Evolutionary conservation across 202 grass and related monocot genomes (phyloP).

Genomic region (Brachypodium distachyon): DNA sequence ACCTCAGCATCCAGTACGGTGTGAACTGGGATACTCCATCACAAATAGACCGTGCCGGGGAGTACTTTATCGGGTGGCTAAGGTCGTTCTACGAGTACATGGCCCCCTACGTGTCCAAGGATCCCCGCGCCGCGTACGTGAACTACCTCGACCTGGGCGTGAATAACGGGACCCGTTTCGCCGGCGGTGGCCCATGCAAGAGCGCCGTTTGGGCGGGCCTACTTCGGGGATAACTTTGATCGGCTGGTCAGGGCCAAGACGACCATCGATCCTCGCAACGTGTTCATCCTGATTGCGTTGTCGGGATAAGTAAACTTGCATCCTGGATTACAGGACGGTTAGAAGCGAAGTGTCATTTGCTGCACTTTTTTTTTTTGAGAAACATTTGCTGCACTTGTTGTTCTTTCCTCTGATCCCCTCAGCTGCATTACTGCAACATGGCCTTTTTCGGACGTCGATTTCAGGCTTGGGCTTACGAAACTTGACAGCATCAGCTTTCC

Average conservation of each 20-base stretch:
- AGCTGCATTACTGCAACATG: too few species aligned
- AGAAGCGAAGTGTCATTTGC: too few species aligned
- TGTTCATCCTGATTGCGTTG: too few species aligned
- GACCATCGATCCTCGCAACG: constrained; percentile 20
- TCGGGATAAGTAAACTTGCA: too few species aligned
- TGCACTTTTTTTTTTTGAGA: too few species aligned
- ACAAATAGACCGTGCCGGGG: not conserved
- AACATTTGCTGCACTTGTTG: too few species aligned
- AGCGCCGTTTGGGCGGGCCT: constrained; percentile 23
- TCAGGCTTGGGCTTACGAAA: too few species aligned
- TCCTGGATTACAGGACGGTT: too few species aligned
- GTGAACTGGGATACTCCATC: constrained; percentile 19
- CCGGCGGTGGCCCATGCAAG: constrained; percentile 18
- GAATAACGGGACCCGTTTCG: constrained; percentile 10
- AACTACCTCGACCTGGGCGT: constrained; percentile 67
- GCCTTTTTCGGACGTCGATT: too few species aligned
- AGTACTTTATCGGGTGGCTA: constrained; percentile 46
- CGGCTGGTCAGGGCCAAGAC: constrained; percentile 42
- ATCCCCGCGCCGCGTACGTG: constrained; percentile 36
- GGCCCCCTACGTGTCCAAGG: constrained; percentile 27
- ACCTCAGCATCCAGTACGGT: constrained; percentile 44
- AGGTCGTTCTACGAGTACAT: constrained; percentile 41
- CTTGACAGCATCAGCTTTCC: too few species aligned
- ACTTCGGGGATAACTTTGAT: constrained; percentile 43
- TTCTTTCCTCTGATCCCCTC: too few species aligned